Evolutionary conservation across 257 asterid genomes (phyloP).

Genomic region (Solanum habrochaites): DNA sequence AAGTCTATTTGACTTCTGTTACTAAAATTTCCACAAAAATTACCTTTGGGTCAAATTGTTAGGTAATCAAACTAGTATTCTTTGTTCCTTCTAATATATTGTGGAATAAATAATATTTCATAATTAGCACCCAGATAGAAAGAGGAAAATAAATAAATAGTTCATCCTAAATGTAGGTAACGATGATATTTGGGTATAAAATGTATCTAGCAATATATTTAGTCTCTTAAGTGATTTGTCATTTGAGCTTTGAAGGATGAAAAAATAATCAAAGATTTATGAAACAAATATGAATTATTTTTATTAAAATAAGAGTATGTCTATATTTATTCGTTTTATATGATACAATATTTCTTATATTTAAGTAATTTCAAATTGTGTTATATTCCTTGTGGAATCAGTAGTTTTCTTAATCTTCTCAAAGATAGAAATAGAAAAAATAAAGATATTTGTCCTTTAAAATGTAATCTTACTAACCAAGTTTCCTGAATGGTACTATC

Average conservation of each 20-base stretch:
- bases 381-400: not conserved
- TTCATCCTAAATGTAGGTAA: not conserved
- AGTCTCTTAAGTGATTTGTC: not conserved
- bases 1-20: not conserved
- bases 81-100: not conserved
- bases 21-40: too few species aligned
- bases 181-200: too few species aligned
- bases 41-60: too few species aligned
- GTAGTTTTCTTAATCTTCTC: not conserved
- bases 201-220: not conserved
- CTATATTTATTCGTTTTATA: too few species aligned
- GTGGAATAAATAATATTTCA: not conserved
- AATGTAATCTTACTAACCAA: too few species aligned
- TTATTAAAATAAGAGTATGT: not conserved
- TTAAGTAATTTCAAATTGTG: too few species aligned
- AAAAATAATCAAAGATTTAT: not conserved
- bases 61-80: not conserved
- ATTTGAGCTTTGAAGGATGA: not conserved
- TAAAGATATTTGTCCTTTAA: not conserved
- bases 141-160: too few species aligned
- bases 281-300: too few species aligned
- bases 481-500: too few species aligned
- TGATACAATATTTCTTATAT: not conserved
- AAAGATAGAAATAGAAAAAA: not conserved
- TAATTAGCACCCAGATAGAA: not conserved